Percentiles rank a stretch among this genome's conserved stretches.
phyloP scores from a whole-genome alignment of 2,329 filamentous ascomycete genomes.

The Sporothrix inflata region DNA sequence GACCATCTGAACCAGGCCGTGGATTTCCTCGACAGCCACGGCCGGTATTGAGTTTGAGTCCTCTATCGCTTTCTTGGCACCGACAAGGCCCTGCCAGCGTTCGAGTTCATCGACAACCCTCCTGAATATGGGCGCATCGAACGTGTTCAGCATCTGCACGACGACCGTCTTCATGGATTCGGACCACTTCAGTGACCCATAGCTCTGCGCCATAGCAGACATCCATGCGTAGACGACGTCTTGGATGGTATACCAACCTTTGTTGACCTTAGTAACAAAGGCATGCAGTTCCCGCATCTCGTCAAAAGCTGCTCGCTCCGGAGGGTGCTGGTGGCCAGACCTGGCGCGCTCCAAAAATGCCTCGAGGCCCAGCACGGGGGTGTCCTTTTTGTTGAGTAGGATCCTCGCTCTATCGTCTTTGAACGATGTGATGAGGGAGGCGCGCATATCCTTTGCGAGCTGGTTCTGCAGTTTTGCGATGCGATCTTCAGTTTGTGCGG shows the following conservation, averaged over 20 bases:
- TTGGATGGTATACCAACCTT: constrained; percentile 56
- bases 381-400: constrained; percentile 57
- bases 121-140: constrained; percentile 57
- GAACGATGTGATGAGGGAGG: constrained; percentile 51
- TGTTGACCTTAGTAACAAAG: constrained; percentile 56
- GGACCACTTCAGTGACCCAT: constrained; percentile 60
- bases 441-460: constrained; percentile 54
- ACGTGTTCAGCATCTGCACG: constrained; percentile 58
- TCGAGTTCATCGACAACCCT: constrained; percentile 48
- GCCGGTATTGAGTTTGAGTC: neutral
- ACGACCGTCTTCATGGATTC: constrained; percentile 60
- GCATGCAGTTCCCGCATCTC: constrained; percentile 55
- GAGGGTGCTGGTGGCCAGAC: constrained; percentile 54
- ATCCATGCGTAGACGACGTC: constrained; percentile 65
- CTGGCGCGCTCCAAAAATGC: constrained; percentile 68
- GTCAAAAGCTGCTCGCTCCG: constrained; percentile 53
- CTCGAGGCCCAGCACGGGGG: constrained; percentile 57
- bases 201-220: constrained; percentile 53
- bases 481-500: constrained; percentile 53
- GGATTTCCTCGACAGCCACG: constrained; percentile 39
- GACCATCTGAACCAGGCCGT: constrained; percentile 58
- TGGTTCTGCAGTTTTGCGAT: constrained; percentile 51
- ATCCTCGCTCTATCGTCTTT: constrained; percentile 58
- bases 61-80: neutral
- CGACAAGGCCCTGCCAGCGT: neutral